Percentiles rank a stretch among this genome's conserved stretches.
Evolutionary conservation across 1,284 basidiomycete species (phyloP).

Genomic region (Puccinia coronata): DNA sequence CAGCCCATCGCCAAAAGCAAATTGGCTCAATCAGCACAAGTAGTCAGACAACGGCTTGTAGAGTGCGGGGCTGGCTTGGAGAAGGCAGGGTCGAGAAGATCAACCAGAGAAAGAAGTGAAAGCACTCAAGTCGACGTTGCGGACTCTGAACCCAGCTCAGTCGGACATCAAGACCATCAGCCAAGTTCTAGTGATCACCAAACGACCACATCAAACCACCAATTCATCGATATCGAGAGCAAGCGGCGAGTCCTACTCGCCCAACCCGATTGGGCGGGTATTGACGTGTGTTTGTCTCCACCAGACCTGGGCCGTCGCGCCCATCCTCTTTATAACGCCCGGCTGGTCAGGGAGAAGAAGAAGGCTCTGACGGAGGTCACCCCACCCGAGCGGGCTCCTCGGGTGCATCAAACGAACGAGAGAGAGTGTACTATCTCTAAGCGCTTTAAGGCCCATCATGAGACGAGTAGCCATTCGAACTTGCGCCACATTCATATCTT

Average conservation of each 20-base stretch:
- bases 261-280: constrained; percentile 21
- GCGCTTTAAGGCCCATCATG: neutral
- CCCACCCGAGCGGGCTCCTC: neutral
- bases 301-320: neutral
- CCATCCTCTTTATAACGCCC: neutral
- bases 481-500: neutral
- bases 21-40: neutral
- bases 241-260: constrained; percentile 15
- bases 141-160: neutral
- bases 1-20: neutral
- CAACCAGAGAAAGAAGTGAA: neutral
- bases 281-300: neutral
- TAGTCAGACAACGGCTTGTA: no score
- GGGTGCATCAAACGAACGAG: neutral
- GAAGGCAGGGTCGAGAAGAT: neutral
- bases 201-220: constrained; percentile 12
- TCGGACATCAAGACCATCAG: neutral
- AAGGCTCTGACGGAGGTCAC: neutral
- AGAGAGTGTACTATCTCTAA: neutral
- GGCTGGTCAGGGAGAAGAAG: neutral
- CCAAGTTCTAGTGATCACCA: neutral
- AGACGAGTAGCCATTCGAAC: neutral
- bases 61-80: neutral
- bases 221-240: constrained; percentile 15
- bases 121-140: constrained; percentile 3